Evolutionary conservation across 2,329 filamentous ascomycete genomes (phyloP).

Genomic region (Camptophora hylomeconis): DNA sequence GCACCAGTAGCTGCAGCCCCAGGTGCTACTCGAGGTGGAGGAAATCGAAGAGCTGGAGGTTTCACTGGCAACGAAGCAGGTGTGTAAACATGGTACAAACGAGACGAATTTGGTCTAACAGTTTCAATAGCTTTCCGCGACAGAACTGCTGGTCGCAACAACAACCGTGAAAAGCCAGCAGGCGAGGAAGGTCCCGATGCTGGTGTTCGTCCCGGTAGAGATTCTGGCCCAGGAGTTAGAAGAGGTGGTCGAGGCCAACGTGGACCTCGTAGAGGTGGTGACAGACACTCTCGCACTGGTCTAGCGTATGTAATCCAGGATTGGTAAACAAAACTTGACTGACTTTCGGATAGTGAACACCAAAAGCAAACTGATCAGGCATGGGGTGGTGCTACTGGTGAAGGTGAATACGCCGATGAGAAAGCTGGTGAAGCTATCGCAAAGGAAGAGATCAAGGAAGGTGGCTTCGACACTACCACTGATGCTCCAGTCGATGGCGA

Average conservation of each 20-base stretch:
- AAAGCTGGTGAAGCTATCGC: conserved; percentile 83
- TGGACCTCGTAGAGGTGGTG: conserved; percentile 37
- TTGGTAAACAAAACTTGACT: conserved; percentile 5
- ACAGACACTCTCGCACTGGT: conserved; percentile 50
- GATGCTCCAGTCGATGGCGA: conserved; percentile 16
- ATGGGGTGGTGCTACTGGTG: conserved; percentile 74
- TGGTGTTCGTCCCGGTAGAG: conserved; percentile 20
- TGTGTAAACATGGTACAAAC: conserved; percentile 38
- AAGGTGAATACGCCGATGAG: conserved; percentile 81
- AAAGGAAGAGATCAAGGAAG: conserved; percentile 68
- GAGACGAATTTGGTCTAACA: background rate
- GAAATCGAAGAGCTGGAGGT: conserved; percentile 41
- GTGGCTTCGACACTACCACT: conserved; percentile 27
- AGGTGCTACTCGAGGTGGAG: conserved; percentile 28
- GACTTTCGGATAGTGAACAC: conserved; percentile 25
- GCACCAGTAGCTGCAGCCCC: conserved; percentile 23
- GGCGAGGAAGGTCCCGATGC: conserved; percentile 53
- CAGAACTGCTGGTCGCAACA: conserved; percentile 64
- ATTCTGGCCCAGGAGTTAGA: conserved; percentile 32
- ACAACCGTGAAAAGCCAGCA: conserved; percentile 69
- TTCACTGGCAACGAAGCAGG: conserved; percentile 73
- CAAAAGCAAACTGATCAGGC: conserved; percentile 54
- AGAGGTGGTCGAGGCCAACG: conserved; percentile 53
- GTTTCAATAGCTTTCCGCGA: conserved; percentile 67
- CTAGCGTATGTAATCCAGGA: conserved; percentile 39